Base-by-base conservation (phyloP, 2,329 filamentous ascomycete species). In the Pyrenochaeta sp. region DNA sequence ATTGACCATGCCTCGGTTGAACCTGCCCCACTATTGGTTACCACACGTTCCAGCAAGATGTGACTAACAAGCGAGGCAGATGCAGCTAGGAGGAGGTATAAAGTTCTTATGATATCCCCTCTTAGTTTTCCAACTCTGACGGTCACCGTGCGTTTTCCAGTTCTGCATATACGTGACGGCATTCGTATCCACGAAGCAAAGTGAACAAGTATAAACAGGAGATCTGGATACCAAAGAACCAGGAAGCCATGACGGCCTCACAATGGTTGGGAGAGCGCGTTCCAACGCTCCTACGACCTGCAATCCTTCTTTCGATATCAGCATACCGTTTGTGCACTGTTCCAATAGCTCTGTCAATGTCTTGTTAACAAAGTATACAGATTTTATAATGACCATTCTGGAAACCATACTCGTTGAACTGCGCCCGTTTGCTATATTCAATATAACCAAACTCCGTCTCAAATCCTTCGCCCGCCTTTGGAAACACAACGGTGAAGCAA, bases 391-490 rank as follows among this genome's bases (percentile, higher is more conserved):
- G 68, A 77, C 73, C 5, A 58, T 75, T 15, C 49, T 77, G 32
- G 70, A 77, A 62, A 62, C 69, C 37, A 52, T 72, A 30, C 69
- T 74, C 40, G 13, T 72, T 24, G 68, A 75, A 10, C 68, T 57
- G 53, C 59, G 62, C 27, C 74, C 73, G 5, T 53, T 59, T 32
- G 55, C 68, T 7, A 67, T 77, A 22, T 57, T 76, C 62, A 64
- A 74, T 28, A 49, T 77, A 37, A 68, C 66, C 13, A 58, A 64
- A 7, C 59, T 78, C 6, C 74, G 72, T 34, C 68, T 68, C 54
- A 72, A 69, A 54, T 67, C 69, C 47, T 78, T 78, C 49, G 72
- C 73, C 8, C 68, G 75, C 34, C 65, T 78, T 25, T 78, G 75
- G 76, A 73, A 61, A 7, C 50, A 68, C 32, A 73, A 76, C 43